Percentiles rank a stretch among this genome's conserved stretches.
Conservation (phyloP, 139 green algal species). For the Tetraselmis chui region DNA sequence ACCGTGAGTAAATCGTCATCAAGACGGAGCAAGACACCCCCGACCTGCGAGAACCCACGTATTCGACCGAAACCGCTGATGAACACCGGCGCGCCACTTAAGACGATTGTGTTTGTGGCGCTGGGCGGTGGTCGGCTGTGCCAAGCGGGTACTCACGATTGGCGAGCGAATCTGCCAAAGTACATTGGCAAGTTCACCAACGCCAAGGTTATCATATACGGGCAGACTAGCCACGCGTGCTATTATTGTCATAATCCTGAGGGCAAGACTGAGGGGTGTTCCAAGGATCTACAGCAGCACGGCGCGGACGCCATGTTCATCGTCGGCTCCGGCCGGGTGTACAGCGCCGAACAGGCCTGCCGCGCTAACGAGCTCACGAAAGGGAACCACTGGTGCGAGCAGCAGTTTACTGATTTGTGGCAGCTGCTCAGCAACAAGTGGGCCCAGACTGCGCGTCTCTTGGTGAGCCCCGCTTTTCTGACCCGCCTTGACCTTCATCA, state of each 20-base stretch:
- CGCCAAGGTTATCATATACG: neutral
- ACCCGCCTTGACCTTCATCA: too few species aligned
- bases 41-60: neutral
- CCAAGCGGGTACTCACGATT: neutral
- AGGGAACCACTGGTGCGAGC: neutral
- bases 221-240: neutral
- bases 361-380: neutral
- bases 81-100: neutral
- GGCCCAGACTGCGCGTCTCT: neutral
- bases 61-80: neutral
- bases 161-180: neutral
- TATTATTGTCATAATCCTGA: neutral
- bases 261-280: neutral
- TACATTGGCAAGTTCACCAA: neutral
- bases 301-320: neutral
- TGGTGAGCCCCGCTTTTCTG: neutral
- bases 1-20: neutral
- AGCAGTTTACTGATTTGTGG: neutral
- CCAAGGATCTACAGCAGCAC: neutral
- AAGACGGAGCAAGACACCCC: neutral
- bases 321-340: neutral
- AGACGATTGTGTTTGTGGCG: neutral
- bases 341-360: neutral
- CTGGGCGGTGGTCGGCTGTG: neutral
- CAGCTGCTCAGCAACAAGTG: neutral